Conservation (phyloP, 2,329 filamentous ascomycete species). For the Talaromyces atroroseus region DNA sequence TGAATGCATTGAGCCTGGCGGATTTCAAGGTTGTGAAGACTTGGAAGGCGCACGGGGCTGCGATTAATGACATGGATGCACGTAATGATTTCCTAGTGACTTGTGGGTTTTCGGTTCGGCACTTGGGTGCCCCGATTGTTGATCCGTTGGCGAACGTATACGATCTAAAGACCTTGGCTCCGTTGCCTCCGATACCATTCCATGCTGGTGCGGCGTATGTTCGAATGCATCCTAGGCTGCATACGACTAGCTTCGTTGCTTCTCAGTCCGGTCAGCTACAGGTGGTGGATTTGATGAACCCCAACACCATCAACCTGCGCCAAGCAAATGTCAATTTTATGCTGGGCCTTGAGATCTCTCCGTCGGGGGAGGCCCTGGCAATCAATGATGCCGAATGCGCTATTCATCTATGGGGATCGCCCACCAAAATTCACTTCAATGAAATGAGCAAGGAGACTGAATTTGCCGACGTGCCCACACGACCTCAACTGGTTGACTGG, state of each 20-base stretch:
- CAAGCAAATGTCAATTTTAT: conserved; percentile 77
- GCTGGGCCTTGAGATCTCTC: conserved; percentile 76
- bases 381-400: conserved; percentile 72
- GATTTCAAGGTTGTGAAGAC: conserved; percentile 73
- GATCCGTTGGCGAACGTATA: conserved; percentile 95
- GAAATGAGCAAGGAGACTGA: conserved; percentile 74
- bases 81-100: conserved; percentile 93
- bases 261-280: conserved; percentile 92
- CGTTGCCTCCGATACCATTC: conserved; percentile 84
- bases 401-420: conserved; percentile 84
- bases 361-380: conserved; percentile 79
- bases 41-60: conserved; percentile 84
- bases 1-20: conserved; percentile 78
- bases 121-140: conserved; percentile 71
- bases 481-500: conserved; percentile 62
- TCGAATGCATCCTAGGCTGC: conserved; percentile 91
- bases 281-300: conserved; percentile 91
- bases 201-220: conserved; percentile 91
- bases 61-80: conserved; percentile 95
- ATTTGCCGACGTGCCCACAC: conserved; percentile 64
- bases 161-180: conserved; percentile 83
- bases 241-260: conserved; percentile 88
- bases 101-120: conserved; percentile 84
- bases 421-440: conserved; percentile 77
- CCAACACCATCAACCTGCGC: conserved; percentile 76